Conservation (phyloP, 805 yeast genomes). For the Cyberlindnera xylosilytica region DNA sequence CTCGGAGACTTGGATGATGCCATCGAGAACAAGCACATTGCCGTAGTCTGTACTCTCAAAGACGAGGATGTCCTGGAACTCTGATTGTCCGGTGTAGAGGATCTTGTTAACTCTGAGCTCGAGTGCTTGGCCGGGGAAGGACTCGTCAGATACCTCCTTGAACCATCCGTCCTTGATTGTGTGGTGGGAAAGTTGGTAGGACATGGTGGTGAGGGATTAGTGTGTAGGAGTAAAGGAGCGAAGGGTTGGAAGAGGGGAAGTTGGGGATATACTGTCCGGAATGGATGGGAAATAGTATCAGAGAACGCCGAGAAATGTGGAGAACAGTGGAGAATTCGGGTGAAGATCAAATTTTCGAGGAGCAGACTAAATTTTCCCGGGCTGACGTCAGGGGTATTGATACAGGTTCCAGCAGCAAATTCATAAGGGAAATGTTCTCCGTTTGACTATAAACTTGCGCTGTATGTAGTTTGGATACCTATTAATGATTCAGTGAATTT, state of each 20-base stretch:
- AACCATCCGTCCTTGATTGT: slow-evolving; percentile 71
- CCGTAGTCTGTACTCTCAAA: slow-evolving; percentile 77
- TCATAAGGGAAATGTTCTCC: too few species aligned
- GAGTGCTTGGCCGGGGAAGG: slow-evolving; percentile 88
- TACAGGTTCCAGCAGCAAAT: too few species aligned
- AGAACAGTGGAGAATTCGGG: too few species aligned
- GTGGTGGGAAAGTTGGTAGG: slow-evolving; percentile 25
- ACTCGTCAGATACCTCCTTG: slow-evolving; percentile 63
- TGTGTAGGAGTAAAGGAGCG: neutral
- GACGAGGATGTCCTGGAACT: slow-evolving; percentile 72
- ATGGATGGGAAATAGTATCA: too few species aligned
- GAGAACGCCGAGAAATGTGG: too few species aligned
- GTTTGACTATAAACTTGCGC: too few species aligned
- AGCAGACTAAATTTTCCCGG: neutral
- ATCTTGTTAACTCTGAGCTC: slow-evolving; percentile 58
- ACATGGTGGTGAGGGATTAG: slow-evolving; percentile 4
- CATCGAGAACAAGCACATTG: slow-evolving; percentile 85
- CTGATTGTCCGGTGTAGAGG: slow-evolving; percentile 63
- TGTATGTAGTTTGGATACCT: too few species aligned
- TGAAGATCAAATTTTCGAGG: neutral
- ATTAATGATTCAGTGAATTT: too few species aligned
- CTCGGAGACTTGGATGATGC: slow-evolving; percentile 88
- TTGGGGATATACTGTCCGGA: too few species aligned
- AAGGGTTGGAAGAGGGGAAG: too few species aligned
- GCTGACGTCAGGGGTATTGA: neutral